Base-by-base conservation (phyloP, 495 filamentous ascomycete genomes). In the Platismatia glauca region DNA sequence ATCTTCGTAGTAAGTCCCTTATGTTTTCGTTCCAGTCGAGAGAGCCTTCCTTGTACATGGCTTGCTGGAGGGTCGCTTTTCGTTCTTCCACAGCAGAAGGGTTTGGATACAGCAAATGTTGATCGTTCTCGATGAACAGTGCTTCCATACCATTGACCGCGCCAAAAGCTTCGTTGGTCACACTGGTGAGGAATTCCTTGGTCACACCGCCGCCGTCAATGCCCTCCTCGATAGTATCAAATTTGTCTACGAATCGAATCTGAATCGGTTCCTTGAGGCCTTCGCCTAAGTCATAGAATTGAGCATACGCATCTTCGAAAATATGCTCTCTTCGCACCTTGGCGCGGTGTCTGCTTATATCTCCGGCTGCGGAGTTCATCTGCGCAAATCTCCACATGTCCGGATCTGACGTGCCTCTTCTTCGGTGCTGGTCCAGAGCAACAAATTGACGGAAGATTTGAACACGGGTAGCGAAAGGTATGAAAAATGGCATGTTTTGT, bases 151-250 rank as follows among this genome's bases (percentile, higher is more conserved):
- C 75, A 35, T 78, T 75, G 18, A 74, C 71, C 7, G 82, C 79
- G 50, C 78, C 80, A 71, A 99, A 97, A 13, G 92, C 91, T 72
- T 97, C 88, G 8, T 81, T 87, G 3, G 90, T 96, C 20, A 97
- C 83, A 66, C 89, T 94, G 0, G 89, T 96, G 35, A 97, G 78
- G 67, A 99, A 99, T 68, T 99, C 94, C 69, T 99, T 99, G 18
- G 93, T 97, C 20, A 99, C 94, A 52, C 94, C 94, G 35, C 94
- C 94, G 0, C 94, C 94, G 71, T 99, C 94, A 63, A 99, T 97
- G 37, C 94, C 94, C 8, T 94, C 91, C 74, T 99, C 94, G 33
- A 82, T 78, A 4, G 86, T 84, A 59, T 87, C 86, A 66, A 96
- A 99, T 65, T 89, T 82, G 68, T 99, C 94, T 20, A 96, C 89